A percentile compares a stretch with the other conserved stretches of the same genome.
Evolutionary conservation across 208 protist genomes (phyloP).

Genomic region (Ichthyophonus hoferi): DNA sequence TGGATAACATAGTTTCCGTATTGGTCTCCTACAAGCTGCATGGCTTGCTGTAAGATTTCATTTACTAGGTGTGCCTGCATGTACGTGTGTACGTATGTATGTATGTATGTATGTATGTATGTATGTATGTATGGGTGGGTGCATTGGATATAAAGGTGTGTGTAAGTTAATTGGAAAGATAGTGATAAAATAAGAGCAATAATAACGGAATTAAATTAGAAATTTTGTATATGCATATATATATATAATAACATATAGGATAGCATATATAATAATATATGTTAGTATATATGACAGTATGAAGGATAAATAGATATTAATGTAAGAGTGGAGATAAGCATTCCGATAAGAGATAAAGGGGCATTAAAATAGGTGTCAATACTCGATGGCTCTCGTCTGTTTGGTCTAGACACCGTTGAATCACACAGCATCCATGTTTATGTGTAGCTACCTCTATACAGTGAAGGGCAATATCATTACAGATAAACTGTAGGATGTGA

Average conservation of each 20-base stretch:
- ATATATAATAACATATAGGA: too few species aligned
- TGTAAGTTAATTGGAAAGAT: too few species aligned
- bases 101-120: neutral
- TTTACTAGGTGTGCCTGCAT: conserved; percentile 67
- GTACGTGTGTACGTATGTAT: neutral
- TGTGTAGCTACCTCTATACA: conserved; percentile 90
- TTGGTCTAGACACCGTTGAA: conserved; percentile 93
- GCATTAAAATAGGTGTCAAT: too few species aligned
- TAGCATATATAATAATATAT: too few species aligned
- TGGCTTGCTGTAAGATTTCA: conserved; percentile 71
- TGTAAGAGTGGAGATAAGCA: too few species aligned
- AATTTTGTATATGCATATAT: too few species aligned
- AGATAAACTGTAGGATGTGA: conserved; percentile 62
- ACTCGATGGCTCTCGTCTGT: conserved; percentile 70
- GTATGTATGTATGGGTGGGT: neutral
- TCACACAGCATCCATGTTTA: conserved; percentile 93
- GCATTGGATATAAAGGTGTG: too few species aligned
- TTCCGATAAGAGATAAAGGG: too few species aligned
- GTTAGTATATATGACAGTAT: too few species aligned
- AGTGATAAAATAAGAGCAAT: too few species aligned
- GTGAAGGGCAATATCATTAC: conserved; percentile 63
- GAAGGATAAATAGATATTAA: too few species aligned
- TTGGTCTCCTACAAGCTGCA: conserved; percentile 76
- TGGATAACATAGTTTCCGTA: conserved; percentile 97
- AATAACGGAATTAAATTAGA: too few species aligned